Base-by-base conservation (phyloP, 2,329 filamentous ascomycete genomes). In the Apiospora aurea region DNA sequence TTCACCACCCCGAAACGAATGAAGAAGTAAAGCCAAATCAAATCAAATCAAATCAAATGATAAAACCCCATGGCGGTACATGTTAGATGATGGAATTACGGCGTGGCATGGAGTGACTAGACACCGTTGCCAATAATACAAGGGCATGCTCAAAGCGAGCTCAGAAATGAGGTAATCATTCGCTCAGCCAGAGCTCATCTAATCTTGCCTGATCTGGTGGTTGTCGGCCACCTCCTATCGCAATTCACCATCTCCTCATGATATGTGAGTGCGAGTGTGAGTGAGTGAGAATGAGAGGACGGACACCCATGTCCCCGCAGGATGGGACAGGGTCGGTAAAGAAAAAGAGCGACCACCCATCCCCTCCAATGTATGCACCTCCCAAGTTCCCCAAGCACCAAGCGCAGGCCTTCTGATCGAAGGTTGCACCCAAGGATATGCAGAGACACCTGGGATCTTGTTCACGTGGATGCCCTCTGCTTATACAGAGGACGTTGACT, bases 91-190 rank as follows among this genome's bases (percentile, higher is more conserved):
- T 64, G 34, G 57, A 41, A 64, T 64, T 64, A 38, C 57, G 57
- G 57, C 57, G 57, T 64, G 57, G 18, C 57, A 64, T 64, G 57
- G 34, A 64, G 41, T 64, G 57, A 64, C 57, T 64, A 64, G 34
- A 21, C 18, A 41, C 57, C 57, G 24, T 38, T 21, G n/a, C 57
- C 34, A 64, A 64, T 64, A 34, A 64, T 64, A 41, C 57, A 64
- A 64, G 57, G 57, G 57, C 34, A 64, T 64, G 57, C 57, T 64
- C 57, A 64, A 64, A 64, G 57, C 57, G 57, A 64, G 57, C 66
- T 44, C 41, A 68, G 10, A 68, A 68, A 53, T 69, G 68, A 69
- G 68, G 68, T 53, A 44, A 69, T 43, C 68, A 51, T 51, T 69
- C 68, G 68, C 47, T 69, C 67, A 53, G 44, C 47, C 68, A 34